Evolutionary conservation across 306 rosid species (phyloP), one percentile per base, ranked within the genome.

Genomic region (Rosa chinensis): DNA sequence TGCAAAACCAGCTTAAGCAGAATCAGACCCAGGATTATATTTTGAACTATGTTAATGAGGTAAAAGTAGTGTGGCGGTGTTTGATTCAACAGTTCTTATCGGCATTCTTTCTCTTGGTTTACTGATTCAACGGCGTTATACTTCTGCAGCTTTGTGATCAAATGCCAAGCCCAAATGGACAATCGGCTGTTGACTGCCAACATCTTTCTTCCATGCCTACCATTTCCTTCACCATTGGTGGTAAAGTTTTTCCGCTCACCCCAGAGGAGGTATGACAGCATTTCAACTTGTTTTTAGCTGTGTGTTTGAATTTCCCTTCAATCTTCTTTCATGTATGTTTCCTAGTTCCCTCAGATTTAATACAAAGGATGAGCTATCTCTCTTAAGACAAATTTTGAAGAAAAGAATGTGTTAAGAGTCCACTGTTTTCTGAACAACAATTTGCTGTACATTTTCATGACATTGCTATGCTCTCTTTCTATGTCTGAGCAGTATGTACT

Each of bases 201-300:
- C 67, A 48, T 25, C 62, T 95, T 75, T 55, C 97, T 76, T 73
- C 87, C 55, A 88, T 95, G 98, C 99, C 99, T 73, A 59, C 25
- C 6, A 79, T 93, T 83, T 90, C 98, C 78, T 95, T 95, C 83
- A 90, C 94, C 62, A 89, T 95, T 79, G 98, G 98, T 52, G 96
- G 82, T 25, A 88, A 49, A 78, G 62, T 73, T 77, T 95, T 93
- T 84, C 82, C 85, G 37, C 97, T 95, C 62, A 4, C 76, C n/a
- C 71, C 99, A 35, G 10, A 88, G 37, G 89, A 94, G 89, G 99
- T 94, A 92, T 59, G 61, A 14, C 78, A 37, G 25, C 82, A 67
- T 85, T 76, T 80, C 47, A 8, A 73, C 37, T 35, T 72, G 20
- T 79, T 39, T 53, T 67, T n/a, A 21, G n/a, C 49, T 45, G 4